Evolutionary conservation across 2,329 filamentous ascomycete genomes (phyloP).

Genomic region (Pseudocercospora cruenta): DNA sequence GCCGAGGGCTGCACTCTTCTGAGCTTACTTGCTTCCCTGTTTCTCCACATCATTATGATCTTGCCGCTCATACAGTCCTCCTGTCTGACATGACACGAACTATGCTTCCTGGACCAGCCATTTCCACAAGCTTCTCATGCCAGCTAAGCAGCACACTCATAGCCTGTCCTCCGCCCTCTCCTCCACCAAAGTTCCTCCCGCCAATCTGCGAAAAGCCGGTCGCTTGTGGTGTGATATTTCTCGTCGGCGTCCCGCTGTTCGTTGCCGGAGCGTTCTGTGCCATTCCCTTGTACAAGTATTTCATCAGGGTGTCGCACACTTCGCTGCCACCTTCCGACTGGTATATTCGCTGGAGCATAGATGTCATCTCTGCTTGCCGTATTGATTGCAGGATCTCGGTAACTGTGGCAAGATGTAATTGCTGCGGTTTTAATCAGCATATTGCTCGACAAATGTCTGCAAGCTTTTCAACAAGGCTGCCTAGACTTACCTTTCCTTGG

Average conservation of each 20-base stretch:
- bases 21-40: neutral
- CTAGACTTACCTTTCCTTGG: slow-evolving; percentile 53
- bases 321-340: slow-evolving; percentile 77
- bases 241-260: slow-evolving; percentile 26
- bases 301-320: slow-evolving; percentile 90
- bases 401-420: slow-evolving; percentile 83
- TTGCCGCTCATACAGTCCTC: slow-evolving; percentile 71
- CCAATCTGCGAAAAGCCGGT: slow-evolving; percentile 86
- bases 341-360: slow-evolving; percentile 81
- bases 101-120: slow-evolving; percentile 85
- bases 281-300: slow-evolving; percentile 98
- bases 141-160: slow-evolving; percentile 98
- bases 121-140: slow-evolving; percentile 97
- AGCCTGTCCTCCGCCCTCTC: slow-evolving; percentile 72
- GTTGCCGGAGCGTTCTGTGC: slow-evolving; percentile 41
- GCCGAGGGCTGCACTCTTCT: neutral
- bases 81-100: slow-evolving; percentile 95
- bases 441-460: neutral
- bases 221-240: slow-evolving; percentile 68
- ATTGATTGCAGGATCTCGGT: slow-evolving; percentile 95
- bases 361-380: slow-evolving; percentile 92
- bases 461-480: slow-evolving; percentile 12
- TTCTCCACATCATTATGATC: neutral
- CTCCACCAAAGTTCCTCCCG: slow-evolving; percentile 53
- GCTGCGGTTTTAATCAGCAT: slow-evolving; percentile 53